Base-by-base conservation (phyloP, 306 rosid genomes). In the Sicyos edulis region DNA sequence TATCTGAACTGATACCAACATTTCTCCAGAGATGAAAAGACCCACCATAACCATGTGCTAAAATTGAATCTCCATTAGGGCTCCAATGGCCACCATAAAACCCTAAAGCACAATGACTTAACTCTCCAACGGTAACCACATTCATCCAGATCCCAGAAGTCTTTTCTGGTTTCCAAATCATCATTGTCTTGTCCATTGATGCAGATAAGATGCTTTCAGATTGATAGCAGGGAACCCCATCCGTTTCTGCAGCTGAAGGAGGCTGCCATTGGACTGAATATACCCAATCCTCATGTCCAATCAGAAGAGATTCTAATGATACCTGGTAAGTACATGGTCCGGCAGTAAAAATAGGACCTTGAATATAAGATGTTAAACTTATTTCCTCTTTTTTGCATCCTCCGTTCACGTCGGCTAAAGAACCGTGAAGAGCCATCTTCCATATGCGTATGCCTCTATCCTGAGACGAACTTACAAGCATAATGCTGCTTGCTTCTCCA, bases 181-280 rank as follows among this genome's bases (percentile, higher is more conserved):
- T 93, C 99, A 93, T 91, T 71, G 99, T 87, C 87, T 93, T 93
- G 93, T 91, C 99, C 96, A 93, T 93, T 14, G 99, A 93, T 80
- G 99, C 96, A 76, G 99, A 93, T 72, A 93, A 86, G 78, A 93
- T 87, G 85, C 97, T 85, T 65, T 82, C 95, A 59, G 90, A 90
- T 80, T 93, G 98, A 78, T 78, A 76, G 80, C 75, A 83, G 19
- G 75, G 64, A 77, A 74, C 59, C 72, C 82, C 89, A 22, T 90
- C 85, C 10, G 67, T 24, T 57, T 88, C 70, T 50, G 65, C 57
- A 83, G 34, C 73, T 76, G 80, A 78, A 21, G 99, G 99, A 42
- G 97, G 97, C 77, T 86, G 90, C 97, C 99, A 93, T 79, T 55
- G 80, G 20, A 91, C 99, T 26, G 97, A 91, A 82, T 93, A 93